Evolutionary conservation across 2,329 filamentous ascomycete genomes (phyloP), one percentile per base, ranked within the genome.

Genomic region (Calycina herbarum): DNA sequence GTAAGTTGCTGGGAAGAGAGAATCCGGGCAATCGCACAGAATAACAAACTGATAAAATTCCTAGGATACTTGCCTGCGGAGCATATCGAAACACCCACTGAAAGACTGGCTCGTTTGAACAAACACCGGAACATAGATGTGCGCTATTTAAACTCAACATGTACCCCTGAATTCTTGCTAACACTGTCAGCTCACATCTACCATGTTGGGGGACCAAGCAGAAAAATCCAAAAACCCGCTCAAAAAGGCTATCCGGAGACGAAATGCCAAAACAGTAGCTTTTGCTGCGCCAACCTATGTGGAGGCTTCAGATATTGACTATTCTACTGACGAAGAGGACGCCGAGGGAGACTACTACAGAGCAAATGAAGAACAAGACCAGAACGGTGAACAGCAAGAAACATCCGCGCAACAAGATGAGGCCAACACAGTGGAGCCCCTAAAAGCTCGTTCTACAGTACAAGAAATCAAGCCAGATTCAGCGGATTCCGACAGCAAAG

Each of bases 81-180:
- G 78, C 95, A 99, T 77, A 99, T 99, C 70, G 95, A 99, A 78
- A 99, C 95, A 8, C 95, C 95, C 2, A 97, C 94, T 17, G 95
- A 99, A 82, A 86, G 95, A 76, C 80, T 99, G 68, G 95, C 95
- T 57, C 88, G 95, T 69, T 80, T 98, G 69, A 99, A 99, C 79
- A 99, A 99, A 79, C 95, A 99, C 79, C 88, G 95, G 75, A 99
- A 99, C 76, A 94, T 98, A 73, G 95, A 99, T 81, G 93, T 96
- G 86, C 70, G 92, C 76, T 63, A 56, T 48, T 57, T 17, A 65
- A 24, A 64, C 58, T 15, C 56, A 48, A 6, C 6, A 11, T 15
- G 59, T 31, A 13, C 7, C 48, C 51, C 2, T 45, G 57, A 27
- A 42, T 24, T 57, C 65, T 24, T 56, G 56, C 69, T 70, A 57